Base-by-base conservation (phyloP, 2,329 filamentous ascomycete genomes). In the Colletotrichum sp. region DNA sequence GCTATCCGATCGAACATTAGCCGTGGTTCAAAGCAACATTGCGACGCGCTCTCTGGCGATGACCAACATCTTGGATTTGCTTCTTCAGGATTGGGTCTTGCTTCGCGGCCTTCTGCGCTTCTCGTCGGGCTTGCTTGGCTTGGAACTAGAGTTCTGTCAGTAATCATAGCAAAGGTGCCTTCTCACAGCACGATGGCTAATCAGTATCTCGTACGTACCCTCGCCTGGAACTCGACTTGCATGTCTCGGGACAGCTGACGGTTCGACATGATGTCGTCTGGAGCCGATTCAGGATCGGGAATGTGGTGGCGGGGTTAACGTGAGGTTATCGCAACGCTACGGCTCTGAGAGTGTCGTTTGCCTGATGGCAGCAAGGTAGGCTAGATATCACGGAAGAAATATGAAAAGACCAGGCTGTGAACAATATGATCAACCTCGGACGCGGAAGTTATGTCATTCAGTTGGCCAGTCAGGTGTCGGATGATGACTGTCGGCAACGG, bases 191-290 rank as follows among this genome's bases (percentile, higher is more conserved):
- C 30, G 58, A 32, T n/a, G 30, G 48, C 16, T 16, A 18, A 10
- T 48, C 43, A 52, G 8, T 22, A 18, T 9, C 25, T 78, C 83
- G 74, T 84, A 78, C 82, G 74, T 84, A 89, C 88, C 82, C 90
- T 89, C 76, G 90, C 90, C 81, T 92, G 90, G 82, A 92, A 91
- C 84, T 92, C 90, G 84, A 90, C 88, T 81, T 92, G 89, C 88
- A 90, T 92, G 83, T 92, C 90, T 83, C 90, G 88, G 78, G 89
- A 87, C 74, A 88, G 85, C 81, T 92, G 90, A 82, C 90, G 88
- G 83, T 91, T 91, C 76, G 89, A 89, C 90, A 92, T 92, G 73
- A 75, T 86, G 83, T 28, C 32, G 52, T 34, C 62, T 8, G 25
- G 28, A 39, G 8, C 39, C 15, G 60, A 15, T 58, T 30, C 39